Conservation (phyloP, 768 basidiomycete species). For the Porpolomopsis calyptriformis region DNA sequence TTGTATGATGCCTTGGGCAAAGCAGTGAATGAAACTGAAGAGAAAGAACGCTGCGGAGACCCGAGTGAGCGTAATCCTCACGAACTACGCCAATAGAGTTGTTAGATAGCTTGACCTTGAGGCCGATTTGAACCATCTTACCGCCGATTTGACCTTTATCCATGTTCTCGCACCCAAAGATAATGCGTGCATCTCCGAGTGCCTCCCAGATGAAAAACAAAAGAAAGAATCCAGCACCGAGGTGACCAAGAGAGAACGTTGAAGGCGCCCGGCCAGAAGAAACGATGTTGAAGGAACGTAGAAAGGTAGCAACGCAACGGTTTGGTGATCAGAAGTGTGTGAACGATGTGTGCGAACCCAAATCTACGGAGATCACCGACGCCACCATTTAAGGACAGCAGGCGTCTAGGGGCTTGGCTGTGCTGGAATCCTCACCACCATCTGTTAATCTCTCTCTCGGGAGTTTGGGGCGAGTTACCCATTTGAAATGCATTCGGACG, state of each 20-base stretch:
- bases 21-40: conserved; percentile 39
- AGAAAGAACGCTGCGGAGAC: conserved; percentile 39
- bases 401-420: no score
- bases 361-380: no score
- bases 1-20: conserved; percentile 42
- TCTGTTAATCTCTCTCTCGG: not conserved
- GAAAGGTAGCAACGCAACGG: no score
- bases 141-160: not conserved
- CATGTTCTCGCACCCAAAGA: no score
- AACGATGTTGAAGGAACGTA: not conserved
- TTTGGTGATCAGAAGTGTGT: no score
- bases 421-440: no score
- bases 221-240: not conserved
- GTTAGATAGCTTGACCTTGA: not conserved
- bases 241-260: not conserved
- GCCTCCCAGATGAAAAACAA: no score
- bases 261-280: not conserved
- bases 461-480: not conserved
- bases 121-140: not conserved
- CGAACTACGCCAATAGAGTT: conserved; percentile 19
- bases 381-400: no score
- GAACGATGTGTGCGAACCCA: no score
- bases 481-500: not conserved
- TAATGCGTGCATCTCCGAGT: no score
- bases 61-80: conserved; percentile 28